phyloP scores from a whole-genome alignment of 257 asterid genomes.

The Petunia secreta region DNA sequence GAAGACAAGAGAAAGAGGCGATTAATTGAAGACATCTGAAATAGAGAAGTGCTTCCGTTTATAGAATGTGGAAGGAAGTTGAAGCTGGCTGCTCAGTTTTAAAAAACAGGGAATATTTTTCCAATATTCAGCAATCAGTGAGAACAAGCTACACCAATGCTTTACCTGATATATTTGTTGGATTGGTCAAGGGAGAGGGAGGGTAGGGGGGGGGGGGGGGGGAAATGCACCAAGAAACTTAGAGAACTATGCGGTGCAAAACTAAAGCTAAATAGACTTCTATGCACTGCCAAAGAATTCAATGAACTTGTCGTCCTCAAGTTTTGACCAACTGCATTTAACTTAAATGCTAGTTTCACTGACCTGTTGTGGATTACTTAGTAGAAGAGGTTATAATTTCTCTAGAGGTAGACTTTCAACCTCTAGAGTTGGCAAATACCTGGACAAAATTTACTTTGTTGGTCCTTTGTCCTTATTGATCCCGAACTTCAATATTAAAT shows the following conservation, averaged over 20 bases:
- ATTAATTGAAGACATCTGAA: background rate
- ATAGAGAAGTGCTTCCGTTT: background rate
- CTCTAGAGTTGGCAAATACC: background rate
- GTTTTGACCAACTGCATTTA: constrained; percentile 4
- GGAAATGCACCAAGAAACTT: background rate
- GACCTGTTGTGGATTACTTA: background rate
- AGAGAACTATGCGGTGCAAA: background rate
- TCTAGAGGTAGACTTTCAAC: background rate
- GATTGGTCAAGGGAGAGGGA: background rate
- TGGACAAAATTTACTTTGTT: background rate
- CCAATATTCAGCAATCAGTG: background rate
- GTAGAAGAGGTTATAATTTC: background rate
- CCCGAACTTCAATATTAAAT: background rate
- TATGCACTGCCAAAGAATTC: background rate
- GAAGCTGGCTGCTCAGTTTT: background rate
- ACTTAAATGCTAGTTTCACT: background rate
- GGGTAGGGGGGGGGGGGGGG: background rate
- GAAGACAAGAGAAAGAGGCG: background rate
- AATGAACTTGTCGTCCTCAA: background rate
- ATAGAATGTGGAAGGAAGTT: background rate
- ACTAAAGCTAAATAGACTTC: background rate
- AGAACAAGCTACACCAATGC: background rate
- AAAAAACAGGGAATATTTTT: background rate
- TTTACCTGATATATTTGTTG: background rate
- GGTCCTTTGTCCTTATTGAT: background rate